phyloP scores from a whole-genome alignment of 106 monocot species.

The Gastrodia elata region DNA sequence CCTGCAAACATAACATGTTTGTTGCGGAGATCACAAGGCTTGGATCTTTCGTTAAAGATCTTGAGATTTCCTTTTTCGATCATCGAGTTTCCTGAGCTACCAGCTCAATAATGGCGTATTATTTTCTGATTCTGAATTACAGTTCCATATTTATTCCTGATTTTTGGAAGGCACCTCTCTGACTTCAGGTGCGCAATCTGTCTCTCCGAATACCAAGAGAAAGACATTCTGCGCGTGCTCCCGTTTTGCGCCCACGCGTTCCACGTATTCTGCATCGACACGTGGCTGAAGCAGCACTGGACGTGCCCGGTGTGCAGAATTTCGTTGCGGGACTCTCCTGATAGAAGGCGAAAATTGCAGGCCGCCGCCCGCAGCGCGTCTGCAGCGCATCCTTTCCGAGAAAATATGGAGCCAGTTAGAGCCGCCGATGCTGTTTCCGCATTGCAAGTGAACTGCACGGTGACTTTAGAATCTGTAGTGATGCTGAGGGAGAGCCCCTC shows the following conservation, averaged over 20 bases:
- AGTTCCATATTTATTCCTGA: too few relatives aligned
- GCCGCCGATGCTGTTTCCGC: not conserved
- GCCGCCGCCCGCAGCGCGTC: conserved; percentile 28
- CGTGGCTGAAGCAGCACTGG: conserved; percentile 69
- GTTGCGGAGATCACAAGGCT: too few relatives aligned
- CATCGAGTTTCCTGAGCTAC: too few relatives aligned
- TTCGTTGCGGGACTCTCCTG: conserved; percentile 52
- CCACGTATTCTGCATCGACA: conserved; percentile 70
- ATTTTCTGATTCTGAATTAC: too few relatives aligned
- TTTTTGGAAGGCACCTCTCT: too few relatives aligned
- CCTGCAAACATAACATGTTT: too few relatives aligned
- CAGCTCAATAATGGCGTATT: too few relatives aligned
- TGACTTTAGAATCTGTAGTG: not conserved
- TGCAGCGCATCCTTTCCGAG: not conserved
- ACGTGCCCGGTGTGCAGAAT: conserved; percentile 86
- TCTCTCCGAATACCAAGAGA: conserved; percentile 74
- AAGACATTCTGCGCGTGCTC: conserved; percentile 62
- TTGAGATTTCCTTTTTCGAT: too few relatives aligned
- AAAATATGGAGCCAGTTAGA: not conserved
- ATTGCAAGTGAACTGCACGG: not conserved
- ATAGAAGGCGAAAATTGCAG: conserved; percentile 30
- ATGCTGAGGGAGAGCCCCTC: not conserved
- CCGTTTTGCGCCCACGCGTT: conserved; percentile 69
- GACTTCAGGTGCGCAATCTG: conserved; percentile 62
- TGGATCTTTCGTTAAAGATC: too few relatives aligned